Evolutionary conservation across 2,329 filamentous ascomycete genomes (phyloP).

Genomic region (Xylaria multiplex): DNA sequence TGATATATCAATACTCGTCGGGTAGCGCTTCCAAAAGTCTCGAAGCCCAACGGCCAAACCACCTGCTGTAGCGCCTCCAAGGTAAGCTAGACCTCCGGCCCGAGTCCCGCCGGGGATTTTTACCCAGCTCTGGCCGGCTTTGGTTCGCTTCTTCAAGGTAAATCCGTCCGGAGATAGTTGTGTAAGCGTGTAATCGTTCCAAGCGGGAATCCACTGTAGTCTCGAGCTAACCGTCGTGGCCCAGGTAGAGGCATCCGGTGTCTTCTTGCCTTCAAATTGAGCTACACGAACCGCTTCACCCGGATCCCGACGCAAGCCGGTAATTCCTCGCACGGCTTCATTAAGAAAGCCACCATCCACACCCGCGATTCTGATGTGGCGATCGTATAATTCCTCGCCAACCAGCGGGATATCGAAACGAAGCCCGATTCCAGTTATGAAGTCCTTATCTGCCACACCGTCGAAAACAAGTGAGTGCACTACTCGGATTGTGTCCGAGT

Average conservation of each 20-base stretch:
- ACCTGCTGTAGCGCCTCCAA: conserved; percentile 66
- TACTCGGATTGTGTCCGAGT: conserved; percentile 64
- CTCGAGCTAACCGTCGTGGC: conserved; percentile 56
- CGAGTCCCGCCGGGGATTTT: conserved; percentile 66
- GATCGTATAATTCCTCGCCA: conserved; percentile 64
- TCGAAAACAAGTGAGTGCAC: conserved; percentile 68
- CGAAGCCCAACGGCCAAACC: conserved; percentile 67
- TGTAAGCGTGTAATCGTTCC: conserved; percentile 66
- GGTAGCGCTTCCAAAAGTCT: conserved; percentile 72
- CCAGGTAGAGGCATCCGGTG: conserved; percentile 59
- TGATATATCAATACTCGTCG: conserved; percentile 65
- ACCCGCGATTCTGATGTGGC: conserved; percentile 67
- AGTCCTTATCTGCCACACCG: conserved; percentile 58
- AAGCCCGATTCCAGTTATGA: conserved; percentile 65
- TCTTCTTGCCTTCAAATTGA: conserved; percentile 60
- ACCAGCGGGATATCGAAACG: conserved; percentile 65
- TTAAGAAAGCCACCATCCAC: conserved; percentile 64
- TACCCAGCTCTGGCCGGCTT: conserved; percentile 66
- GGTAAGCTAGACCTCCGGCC: conserved; percentile 66
- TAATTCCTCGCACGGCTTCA: conserved; percentile 69
- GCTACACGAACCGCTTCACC: conserved; percentile 58
- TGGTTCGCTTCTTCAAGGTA: conserved; percentile 68
- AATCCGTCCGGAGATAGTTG: conserved; percentile 71
- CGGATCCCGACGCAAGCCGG: conserved; percentile 66
- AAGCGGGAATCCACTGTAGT: conserved; percentile 66